Conservation (phyloP, 1,284 basidiomycete genomes). For the Anthracocystis setariae region DNA sequence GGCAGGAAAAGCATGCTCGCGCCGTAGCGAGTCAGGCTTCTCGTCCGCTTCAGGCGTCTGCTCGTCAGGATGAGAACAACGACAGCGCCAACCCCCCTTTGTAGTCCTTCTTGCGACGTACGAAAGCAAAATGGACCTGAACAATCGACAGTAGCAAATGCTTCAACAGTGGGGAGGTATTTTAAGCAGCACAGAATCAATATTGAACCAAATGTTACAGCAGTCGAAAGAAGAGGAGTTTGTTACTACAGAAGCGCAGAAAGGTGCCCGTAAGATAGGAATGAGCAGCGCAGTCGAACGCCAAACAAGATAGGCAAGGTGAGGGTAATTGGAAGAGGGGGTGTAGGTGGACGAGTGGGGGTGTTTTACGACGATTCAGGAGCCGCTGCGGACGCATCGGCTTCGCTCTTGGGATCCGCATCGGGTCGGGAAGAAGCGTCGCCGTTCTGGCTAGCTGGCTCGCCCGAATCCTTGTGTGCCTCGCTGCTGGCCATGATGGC, state of each 20-base stretch:
- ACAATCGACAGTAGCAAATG: neutral
- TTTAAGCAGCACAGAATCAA: neutral
- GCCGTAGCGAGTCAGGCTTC: neutral
- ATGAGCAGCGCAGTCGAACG: neutral
- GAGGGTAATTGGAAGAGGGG: neutral
- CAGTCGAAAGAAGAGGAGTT: neutral
- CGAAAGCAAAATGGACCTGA: neutral
- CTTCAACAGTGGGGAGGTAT: too few relatives aligned
- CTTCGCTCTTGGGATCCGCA: conserved; percentile 20
- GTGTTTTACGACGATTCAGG: conserved; percentile 10
- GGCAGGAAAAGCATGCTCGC: conserved; percentile 14
- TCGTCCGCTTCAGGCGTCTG: neutral
- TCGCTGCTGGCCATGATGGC: conserved; percentile 39
- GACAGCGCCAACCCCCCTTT: too few relatives aligned
- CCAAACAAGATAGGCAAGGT: neutral
- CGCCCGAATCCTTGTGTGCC: conserved; percentile 13
- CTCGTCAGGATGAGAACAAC: too few relatives aligned
- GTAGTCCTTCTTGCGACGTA: too few relatives aligned
- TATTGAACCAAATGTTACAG: conserved; percentile 2
- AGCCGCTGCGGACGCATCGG: conserved; percentile 12
- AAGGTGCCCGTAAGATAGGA: neutral
- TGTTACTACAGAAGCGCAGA: conserved; percentile 7
- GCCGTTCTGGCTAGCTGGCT: conserved; percentile 25
- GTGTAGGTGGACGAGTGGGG: neutral
- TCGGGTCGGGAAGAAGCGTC: conserved; percentile 12